Evolutionary conservation across 2,329 filamentous ascomycete genomes (phyloP), one percentile per base, ranked within the genome.

Genomic region (Cercospora zeae-maydis): DNA sequence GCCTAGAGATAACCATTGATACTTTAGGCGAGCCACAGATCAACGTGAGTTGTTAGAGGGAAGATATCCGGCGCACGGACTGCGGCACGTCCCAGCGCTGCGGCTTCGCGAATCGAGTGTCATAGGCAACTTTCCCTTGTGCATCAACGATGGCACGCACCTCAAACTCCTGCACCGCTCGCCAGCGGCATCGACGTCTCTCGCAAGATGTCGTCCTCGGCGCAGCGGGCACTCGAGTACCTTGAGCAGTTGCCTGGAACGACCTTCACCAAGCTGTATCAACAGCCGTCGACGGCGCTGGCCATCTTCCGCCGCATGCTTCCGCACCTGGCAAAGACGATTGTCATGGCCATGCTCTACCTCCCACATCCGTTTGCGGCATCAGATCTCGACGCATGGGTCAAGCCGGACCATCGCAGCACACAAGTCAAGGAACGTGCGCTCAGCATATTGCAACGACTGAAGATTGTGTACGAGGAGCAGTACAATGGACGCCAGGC

Each of bases 271-370:
- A 90, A 91, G 77, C 84, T 99, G 51, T 99, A 99, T 82, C 90
- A 93, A 79, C 93, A 97, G 81, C 95, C 95, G 31, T 96, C 93
- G 45, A 96, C 95, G 1, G 90, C 93, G 37, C 87, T 99, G 69
- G 95, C 95, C 69, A 93, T 99, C 73, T 98, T 98, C 77, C 87
- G 95, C 70, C 93, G 95, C 79, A 97, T 99, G 92, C 85, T 99
- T 63, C 92, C 95, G 62, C 90, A 96, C 74, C 80, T 98, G 65
- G 92, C 95, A 70, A 98, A 99, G 83, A 92, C 88, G 14, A 89
- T 99, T 73, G 93, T 99, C 65, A 96, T 97, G 89, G 90, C 91
- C 39, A 87, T 99, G 72, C 86, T 99, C 3, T 99, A 96, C 79
- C 89, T 96, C 80, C 90, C 91, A 42, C 83, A 85, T 10, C 91